Evolutionary conservation across 441 rosid species (phyloP).

Genomic region (Erodium moschatum): DNA sequence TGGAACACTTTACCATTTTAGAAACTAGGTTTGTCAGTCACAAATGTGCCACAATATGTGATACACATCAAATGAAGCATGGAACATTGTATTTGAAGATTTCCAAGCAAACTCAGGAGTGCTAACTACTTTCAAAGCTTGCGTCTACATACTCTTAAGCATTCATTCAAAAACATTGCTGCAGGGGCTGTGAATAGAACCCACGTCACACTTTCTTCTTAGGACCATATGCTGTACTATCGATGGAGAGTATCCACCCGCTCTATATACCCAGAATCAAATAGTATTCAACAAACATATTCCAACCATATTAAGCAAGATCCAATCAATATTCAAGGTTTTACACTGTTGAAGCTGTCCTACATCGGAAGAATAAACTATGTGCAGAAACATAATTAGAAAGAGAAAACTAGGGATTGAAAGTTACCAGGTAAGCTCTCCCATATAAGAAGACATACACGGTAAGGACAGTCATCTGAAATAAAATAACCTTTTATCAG

Average conservation of each 20-base stretch:
- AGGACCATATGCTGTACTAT: too few species aligned
- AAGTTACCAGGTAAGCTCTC: conserved; percentile 82
- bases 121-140: not conserved
- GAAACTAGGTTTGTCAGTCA: not conserved
- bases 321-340: not conserved
- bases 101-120: not conserved
- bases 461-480: conserved; percentile 86
- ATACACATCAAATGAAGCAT: not conserved
- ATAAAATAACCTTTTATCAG: not conserved
- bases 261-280: too few species aligned
- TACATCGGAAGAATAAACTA: too few species aligned
- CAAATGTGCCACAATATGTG: not conserved
- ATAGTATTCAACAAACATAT: too few species aligned
- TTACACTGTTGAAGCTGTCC: not conserved
- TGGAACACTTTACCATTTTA: not conserved
- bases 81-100: not conserved
- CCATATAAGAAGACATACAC: conserved; percentile 86
- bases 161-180: too few species aligned
- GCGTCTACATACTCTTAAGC: not conserved
- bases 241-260: too few species aligned
- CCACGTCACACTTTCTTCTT: too few species aligned
- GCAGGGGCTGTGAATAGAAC: too few species aligned
- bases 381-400: not conserved
- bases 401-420: conserved; percentile 6
- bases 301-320: not conserved